These are phyloP conservation scores for Solioccasus polychromus DNA, from an alignment of 768 basidiomycete genomes.

Conservation along the genomic window DNA sequence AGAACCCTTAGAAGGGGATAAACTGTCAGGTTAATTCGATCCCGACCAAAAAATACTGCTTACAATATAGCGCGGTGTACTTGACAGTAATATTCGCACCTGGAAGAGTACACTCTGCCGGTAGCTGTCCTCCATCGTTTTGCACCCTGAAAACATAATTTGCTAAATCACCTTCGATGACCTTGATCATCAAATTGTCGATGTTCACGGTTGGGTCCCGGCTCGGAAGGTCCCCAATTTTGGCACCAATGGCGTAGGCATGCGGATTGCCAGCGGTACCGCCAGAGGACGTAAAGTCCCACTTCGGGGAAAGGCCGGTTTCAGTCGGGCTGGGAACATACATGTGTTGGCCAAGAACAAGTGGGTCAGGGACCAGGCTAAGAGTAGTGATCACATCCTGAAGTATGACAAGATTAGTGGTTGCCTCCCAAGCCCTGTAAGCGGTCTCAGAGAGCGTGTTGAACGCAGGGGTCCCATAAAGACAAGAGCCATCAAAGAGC, in stretches of 20 bases:
- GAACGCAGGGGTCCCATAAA: constrained; percentile 33
- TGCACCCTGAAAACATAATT: constrained; percentile 49
- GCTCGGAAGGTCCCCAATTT: constrained; percentile 39
- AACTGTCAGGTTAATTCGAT: neutral
- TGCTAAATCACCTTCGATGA: constrained; percentile 47
- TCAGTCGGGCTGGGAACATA: constrained; percentile 49
- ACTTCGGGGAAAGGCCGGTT: constrained; percentile 44
- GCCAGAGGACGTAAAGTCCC: constrained; percentile 52
- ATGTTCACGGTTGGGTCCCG: constrained; percentile 44
- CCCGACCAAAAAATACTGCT: constrained; percentile 18
- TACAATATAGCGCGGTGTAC: constrained; percentile 53
- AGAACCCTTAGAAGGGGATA: constrained; percentile 1
- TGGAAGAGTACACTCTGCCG: constrained; percentile 45
- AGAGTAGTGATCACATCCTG: constrained; percentile 13
- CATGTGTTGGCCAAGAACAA: constrained; percentile 51
- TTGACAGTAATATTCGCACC: constrained; percentile 43
- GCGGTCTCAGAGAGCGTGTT: constrained; percentile 29
- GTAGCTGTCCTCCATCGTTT: constrained; percentile 54
- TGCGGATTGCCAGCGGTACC: constrained; percentile 38
- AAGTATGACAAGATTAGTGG: too few relatives aligned
- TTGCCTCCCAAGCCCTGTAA: constrained; percentile 32
- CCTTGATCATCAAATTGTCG: constrained; percentile 54
- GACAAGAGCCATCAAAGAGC: constrained; percentile 55
- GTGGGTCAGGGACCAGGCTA: constrained; percentile 7
- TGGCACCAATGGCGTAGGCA: constrained; percentile 48